phyloP scores from a whole-genome alignment of 805 yeast genomes.

The Ogataea pignaliae region DNA sequence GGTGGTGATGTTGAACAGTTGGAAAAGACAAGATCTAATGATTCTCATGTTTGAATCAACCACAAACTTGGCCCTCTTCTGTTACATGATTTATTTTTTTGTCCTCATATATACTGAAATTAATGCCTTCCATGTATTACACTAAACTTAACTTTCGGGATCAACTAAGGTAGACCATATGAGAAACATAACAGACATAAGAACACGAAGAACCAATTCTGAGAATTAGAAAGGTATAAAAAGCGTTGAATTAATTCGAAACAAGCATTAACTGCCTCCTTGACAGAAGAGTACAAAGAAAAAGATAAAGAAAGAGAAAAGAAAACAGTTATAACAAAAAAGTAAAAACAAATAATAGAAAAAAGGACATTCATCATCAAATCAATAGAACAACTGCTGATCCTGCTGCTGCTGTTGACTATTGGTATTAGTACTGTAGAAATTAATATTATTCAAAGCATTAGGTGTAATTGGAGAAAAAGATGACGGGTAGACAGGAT shows the following conservation, averaged over 20 bases:
- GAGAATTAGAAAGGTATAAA: no score
- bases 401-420: conserved; percentile 3
- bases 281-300: no score
- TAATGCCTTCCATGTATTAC: no score
- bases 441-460: neutral
- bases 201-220: no score
- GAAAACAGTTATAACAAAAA: neutral
- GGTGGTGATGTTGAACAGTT: conserved; percentile 2
- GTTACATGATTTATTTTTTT: no score
- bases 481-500: neutral
- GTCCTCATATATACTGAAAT: no score
- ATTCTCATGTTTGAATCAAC: neutral
- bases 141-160: no score
- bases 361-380: neutral
- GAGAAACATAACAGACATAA: no score
- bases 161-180: no score
- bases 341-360: neutral
- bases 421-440: neutral
- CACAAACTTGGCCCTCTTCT: no score
- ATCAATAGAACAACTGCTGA: conserved; percentile 3
- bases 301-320: neutral
- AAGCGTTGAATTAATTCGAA: no score
- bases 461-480: neutral
- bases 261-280: neutral
- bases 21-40: neutral